Percentiles rank a stretch among this genome's conserved stretches.
Conservation (phyloP, 1,284 basidiomycete genomes). For the Takashimella tepidaria region DNA sequence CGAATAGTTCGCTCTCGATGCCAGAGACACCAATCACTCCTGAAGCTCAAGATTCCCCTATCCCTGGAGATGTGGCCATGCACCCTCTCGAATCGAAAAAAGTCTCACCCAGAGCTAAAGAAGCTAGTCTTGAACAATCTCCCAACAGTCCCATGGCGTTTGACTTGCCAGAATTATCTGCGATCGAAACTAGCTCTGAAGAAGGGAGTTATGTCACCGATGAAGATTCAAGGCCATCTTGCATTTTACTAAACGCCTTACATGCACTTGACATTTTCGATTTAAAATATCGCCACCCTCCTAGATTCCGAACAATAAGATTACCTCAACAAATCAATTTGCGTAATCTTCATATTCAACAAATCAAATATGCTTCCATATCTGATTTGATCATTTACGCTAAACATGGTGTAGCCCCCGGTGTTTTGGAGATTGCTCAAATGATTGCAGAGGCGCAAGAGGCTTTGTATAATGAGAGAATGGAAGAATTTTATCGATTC, state of each 20-base stretch:
- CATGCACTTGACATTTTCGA: constrained; percentile 45
- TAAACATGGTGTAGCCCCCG: constrained; percentile 48
- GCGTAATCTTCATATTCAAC: constrained; percentile 48
- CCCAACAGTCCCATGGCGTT: constrained; percentile 1
- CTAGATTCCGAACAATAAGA: constrained; percentile 36
- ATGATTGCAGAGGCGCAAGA: constrained; percentile 44
- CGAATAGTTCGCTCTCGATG: constrained; percentile 1
- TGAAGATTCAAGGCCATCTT: constrained; percentile 30
- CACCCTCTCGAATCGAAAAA: constrained; percentile 42
- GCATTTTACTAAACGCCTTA: constrained; percentile 43
- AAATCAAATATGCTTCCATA: constrained; percentile 76
- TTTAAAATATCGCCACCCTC: constrained; percentile 18
- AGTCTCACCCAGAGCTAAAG: constrained; percentile 16
- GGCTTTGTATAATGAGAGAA: constrained; percentile 36
- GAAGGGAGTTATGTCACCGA: constrained; percentile 13
- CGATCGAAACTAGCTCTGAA: constrained; percentile 7
- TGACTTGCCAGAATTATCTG: constrained; percentile 3
- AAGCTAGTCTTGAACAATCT: constrained; percentile 15
- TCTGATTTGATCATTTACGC: constrained; percentile 86
- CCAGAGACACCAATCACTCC: background rate
- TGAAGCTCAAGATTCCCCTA: background rate
- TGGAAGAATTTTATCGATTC: constrained; percentile 38
- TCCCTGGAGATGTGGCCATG: constrained; percentile 37
- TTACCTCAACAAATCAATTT: constrained; percentile 45
- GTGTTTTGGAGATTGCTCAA: constrained; percentile 53